phyloP scores from a whole-genome alignment of 2,329 filamentous ascomycete species.

The Aspergillus brasiliensis region DNA sequence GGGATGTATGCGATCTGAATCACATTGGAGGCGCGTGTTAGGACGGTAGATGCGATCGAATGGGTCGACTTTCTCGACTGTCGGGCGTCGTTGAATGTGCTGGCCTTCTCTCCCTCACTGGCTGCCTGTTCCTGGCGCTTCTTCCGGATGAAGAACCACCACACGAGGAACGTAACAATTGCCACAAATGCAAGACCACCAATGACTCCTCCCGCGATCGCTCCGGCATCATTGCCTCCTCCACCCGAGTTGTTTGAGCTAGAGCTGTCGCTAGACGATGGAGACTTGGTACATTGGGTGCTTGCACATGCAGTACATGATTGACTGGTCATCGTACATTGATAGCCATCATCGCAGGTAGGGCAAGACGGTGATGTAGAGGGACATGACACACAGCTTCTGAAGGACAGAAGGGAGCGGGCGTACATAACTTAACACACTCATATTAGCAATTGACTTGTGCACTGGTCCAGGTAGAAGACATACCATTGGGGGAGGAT shows the following conservation, averaged over 20 bases:
- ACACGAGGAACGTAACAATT: constrained; percentile 77
- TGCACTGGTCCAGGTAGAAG: neutral
- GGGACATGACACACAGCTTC: constrained; percentile 60
- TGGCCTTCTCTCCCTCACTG: constrained; percentile 53
- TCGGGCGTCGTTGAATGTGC: constrained; percentile 54
- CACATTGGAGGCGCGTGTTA: constrained; percentile 95
- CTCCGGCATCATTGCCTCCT: constrained; percentile 69
- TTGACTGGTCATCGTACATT: constrained; percentile 61
- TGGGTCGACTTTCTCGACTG: constrained; percentile 77
- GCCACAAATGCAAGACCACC: constrained; percentile 77
- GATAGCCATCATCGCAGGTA: constrained; percentile 56
- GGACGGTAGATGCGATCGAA: constrained; percentile 91
- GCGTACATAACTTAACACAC: constrained; percentile 19
- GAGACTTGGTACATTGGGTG: constrained; percentile 56
- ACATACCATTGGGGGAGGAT: constrained; percentile 26
- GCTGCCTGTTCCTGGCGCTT: constrained; percentile 60
- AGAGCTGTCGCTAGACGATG: constrained; percentile 33
- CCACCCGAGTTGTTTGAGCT: constrained; percentile 19
- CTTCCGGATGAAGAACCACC: constrained; percentile 84
- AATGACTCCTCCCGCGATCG: constrained; percentile 88
- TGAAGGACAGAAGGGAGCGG: constrained; percentile 29
- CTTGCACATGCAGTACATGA: constrained; percentile 63
- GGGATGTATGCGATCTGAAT: constrained; percentile 99
- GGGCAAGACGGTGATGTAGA: constrained; percentile 59
- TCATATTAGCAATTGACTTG: neutral